A percentile compares a stretch with the other conserved stretches of the same genome.
Evolutionary conservation across 116 monocot genomes (phyloP).

Genomic region (Zostera marina): DNA sequence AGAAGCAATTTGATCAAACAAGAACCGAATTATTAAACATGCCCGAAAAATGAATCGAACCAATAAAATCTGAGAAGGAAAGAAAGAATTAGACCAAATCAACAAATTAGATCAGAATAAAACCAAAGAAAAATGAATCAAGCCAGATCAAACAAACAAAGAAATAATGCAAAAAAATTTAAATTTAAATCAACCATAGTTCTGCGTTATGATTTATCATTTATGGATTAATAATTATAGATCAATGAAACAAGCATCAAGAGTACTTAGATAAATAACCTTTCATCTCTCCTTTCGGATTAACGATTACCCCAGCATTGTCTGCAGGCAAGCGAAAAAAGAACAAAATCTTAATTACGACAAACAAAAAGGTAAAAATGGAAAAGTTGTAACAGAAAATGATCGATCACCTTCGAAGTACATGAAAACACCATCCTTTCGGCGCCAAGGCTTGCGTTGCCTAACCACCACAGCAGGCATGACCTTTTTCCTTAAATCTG

Average conservation of each 20-base stretch:
- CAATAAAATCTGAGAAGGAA: too few species aligned
- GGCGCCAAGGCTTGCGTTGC: constrained; percentile 26
- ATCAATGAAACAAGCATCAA: neutral
- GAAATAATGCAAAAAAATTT: too few species aligned
- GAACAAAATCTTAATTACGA: neutral
- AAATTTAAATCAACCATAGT: too few species aligned
- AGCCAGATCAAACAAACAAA: too few species aligned
- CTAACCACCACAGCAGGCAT: constrained; percentile 27
- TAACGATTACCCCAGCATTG: constrained; percentile 62
- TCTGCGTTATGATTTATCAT: too few species aligned
- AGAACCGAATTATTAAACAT: too few species aligned
- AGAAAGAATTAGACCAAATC: too few species aligned
- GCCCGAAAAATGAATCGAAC: too few species aligned
- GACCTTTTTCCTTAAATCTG: constrained; percentile 22
- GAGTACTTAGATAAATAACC: constrained; percentile 8
- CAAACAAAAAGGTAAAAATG: neutral
- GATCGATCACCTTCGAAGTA: constrained; percentile 21
- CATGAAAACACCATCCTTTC: constrained; percentile 29
- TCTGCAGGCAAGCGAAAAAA: constrained; percentile 22
- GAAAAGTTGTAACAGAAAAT: neutral
- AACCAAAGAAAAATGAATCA: too few species aligned
- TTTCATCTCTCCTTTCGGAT: constrained; percentile 67
- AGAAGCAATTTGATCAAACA: too few species aligned
- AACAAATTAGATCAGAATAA: too few species aligned
- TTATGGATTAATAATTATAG: too few species aligned